Conservation (phyloP, 2,329 filamentous ascomycete genomes). For the Clarireedia homoeocarpa region DNA sequence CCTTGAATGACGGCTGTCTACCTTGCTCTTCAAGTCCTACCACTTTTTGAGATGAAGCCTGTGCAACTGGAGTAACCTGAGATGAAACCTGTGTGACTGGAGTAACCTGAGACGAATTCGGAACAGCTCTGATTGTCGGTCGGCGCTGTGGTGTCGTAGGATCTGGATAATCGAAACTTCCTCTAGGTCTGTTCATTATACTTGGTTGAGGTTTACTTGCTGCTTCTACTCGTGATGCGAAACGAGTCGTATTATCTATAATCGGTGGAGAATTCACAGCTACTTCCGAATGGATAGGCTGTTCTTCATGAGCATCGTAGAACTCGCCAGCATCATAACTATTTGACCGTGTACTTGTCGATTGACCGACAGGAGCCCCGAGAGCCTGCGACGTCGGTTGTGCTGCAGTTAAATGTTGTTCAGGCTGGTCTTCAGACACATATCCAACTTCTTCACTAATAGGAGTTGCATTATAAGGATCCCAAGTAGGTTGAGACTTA, state of each 20-base stretch:
- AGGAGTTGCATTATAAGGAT: conserved; percentile 31
- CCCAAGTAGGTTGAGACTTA: conserved; percentile 31
- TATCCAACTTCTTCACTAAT: conserved; percentile 31
- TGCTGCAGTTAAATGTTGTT: not conserved
- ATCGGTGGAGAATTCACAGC: not conserved
- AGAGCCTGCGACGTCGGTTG: not conserved
- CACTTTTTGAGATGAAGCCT: not conserved
- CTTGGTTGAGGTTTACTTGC: conserved; percentile 4
- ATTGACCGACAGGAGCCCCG: not conserved
- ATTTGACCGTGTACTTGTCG: conserved; percentile 18
- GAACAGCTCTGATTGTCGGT: conserved; percentile 3
- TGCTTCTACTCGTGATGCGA: not conserved
- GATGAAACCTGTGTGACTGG: not conserved
- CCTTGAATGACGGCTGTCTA: conserved; percentile 31
- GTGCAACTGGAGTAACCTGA: not conserved
- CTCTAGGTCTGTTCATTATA: conserved; percentile 17
- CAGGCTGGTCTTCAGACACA: conserved; percentile 23
- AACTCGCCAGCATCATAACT: conserved; percentile 16
- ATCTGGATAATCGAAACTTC: conserved; percentile 9
- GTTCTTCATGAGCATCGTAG: conserved; percentile 19
- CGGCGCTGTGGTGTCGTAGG: not conserved
- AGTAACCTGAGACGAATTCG: not conserved
- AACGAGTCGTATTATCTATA: not conserved
- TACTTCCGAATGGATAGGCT: no score
- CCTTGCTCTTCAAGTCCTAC: conserved; percentile 5